Base-by-base conservation (phyloP, 2,329 filamentous ascomycete species). In the Beauveria medogensis region DNA sequence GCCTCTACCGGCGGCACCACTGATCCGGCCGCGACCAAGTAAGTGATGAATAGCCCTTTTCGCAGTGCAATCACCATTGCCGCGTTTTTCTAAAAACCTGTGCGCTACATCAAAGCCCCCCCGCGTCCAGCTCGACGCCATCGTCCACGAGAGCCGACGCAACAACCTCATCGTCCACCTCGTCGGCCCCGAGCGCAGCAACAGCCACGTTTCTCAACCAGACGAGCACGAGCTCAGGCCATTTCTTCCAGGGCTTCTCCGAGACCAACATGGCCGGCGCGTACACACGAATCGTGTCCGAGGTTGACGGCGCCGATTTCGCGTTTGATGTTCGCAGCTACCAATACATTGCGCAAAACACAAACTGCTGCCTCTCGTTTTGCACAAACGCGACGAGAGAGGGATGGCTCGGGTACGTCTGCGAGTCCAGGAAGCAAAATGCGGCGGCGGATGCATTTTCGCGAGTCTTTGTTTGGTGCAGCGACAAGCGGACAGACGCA, bases 241-340 rank as follows among this genome's bases (percentile, higher is more conserved):
- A 70, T 24, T 67, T 66, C 5, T 74, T 75, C 67, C 73, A 74
- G 56, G 72, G 62, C 8, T 74, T 69, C 52, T 65, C 68, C 1
- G 62, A 63, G 7, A 1, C 48, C 3, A 64, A 69, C 46, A 73
- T 67, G 61, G 30, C 16, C 2, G 71, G 71, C 18, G 58, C 65
- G 0, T 55, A 50, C 26, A 70, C 71, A 5, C n/a, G 59, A 0
- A 51, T 74, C 34, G 57, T 67, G 44, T 30, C 24, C 12, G 56
- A 67, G 5, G 67, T 70, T 51, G 70, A 67, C 20, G 66, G 63
- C 54, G 62, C 60, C n/a, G 63, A 69, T 48, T 63, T 67, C 20
- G 50, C 53, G n/a, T 66, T 67, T 46, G 50, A 62, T 26, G 56
- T 63, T 30, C 44, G 30, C 40, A 68, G 67, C 61, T 68, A 68